These are phyloP conservation scores for Liriodendron chinense DNA, from an alignment of 164 flowering plant species.

Conservation along the genomic window DNA sequence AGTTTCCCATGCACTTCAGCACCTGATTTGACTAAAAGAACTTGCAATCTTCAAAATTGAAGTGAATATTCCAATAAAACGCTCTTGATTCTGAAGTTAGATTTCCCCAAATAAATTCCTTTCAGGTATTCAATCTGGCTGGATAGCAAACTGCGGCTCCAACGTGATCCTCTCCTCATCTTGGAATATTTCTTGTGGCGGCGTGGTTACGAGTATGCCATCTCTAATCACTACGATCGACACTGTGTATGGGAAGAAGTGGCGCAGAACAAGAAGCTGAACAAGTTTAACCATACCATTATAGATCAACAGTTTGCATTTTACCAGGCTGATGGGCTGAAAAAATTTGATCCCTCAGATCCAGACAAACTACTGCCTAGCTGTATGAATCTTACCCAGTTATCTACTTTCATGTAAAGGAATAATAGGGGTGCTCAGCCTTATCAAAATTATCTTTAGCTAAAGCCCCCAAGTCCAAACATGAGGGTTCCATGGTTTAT, in stretches of 20 bases:
- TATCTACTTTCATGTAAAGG: not conserved
- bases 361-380: conserved; percentile 80
- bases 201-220: conserved; percentile 82
- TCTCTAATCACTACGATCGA: conserved; percentile 94
- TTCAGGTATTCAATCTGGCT: conserved; percentile 97
- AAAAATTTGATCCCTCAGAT: conserved; percentile 79
- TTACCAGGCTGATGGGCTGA: conserved; percentile 86
- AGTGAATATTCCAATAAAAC: no score
- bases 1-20: no score
- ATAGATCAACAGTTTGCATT: conserved; percentile 91
- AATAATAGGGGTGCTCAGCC: not conserved
- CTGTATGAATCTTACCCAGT: conserved; percentile 48
- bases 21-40: no score
- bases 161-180: conserved; percentile 77
- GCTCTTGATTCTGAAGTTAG: not conserved
- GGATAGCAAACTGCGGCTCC: conserved; percentile 96
- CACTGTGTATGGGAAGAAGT: conserved; percentile 99
- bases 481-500: no score
- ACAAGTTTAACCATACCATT: conserved; percentile 84
- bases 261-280: conserved; percentile 81
- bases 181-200: conserved; percentile 92
- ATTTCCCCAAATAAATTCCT: not conserved
- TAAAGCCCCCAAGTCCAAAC: not conserved
- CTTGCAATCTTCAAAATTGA: no score
- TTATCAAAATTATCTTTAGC: not conserved